Evolutionary conservation across 805 yeast genomes (phyloP).

Genomic region (Hermanozyma aechmeae): DNA sequence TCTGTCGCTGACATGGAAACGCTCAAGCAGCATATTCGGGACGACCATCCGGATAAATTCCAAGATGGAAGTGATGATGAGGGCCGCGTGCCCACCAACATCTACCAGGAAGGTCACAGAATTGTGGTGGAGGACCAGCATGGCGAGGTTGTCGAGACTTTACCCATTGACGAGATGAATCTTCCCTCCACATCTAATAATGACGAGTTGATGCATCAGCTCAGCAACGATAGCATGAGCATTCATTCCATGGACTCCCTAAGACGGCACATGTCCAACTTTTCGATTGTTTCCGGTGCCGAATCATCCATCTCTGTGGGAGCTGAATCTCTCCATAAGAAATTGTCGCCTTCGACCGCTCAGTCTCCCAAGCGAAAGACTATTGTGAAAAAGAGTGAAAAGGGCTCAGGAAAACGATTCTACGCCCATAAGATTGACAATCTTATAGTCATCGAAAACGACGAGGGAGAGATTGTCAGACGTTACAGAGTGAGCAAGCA

Average conservation of each 20-base stretch:
- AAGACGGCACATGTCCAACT: slow-evolving; percentile 25
- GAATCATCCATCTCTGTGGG: slow-evolving; percentile 1
- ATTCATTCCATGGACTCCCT: slow-evolving; percentile 33
- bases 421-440: slow-evolving; percentile 77
- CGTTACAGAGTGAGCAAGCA: slow-evolving; percentile 67
- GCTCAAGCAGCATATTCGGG: too few species aligned
- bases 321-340: slow-evolving; percentile 5
- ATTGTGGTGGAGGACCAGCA: slow-evolving; percentile 72
- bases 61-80: slow-evolving; percentile 2
- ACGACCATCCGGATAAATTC: too few species aligned
- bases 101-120: slow-evolving; percentile 56
- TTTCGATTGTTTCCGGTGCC: slow-evolving; percentile 17
- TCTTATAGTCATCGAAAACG: slow-evolving; percentile 74
- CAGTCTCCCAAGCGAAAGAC: slow-evolving; percentile 12
- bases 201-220: background rate
- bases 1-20: too few species aligned
- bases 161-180: slow-evolving; percentile 21
- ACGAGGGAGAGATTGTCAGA: slow-evolving; percentile 85
- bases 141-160: slow-evolving; percentile 68
- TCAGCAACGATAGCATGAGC: slow-evolving; percentile 15
- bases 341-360: slow-evolving; percentile 6
- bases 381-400: slow-evolving; percentile 21
- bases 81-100: slow-evolving; percentile 20
- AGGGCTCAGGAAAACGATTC: slow-evolving; percentile 18
- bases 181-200: slow-evolving; percentile 2